A percentile compares a stretch with the other conserved stretches of the same genome.
phyloP scores from a whole-genome alignment of 805 yeast species.

The Candida mattraensis region DNA sequence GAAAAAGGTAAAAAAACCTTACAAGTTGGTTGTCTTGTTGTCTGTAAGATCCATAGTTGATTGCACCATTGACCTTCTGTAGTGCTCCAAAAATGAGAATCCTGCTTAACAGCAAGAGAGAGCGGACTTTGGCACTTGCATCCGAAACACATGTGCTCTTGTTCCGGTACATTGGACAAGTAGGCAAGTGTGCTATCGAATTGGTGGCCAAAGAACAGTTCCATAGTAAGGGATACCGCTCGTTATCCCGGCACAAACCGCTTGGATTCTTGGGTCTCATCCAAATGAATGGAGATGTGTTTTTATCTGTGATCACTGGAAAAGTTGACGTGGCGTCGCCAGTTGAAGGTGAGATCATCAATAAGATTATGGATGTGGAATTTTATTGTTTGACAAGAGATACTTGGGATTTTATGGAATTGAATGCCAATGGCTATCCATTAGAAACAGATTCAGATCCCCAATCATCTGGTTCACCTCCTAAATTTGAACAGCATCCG shows the following conservation, averaged over 20 bases:
- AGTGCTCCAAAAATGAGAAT: constrained; percentile 34
- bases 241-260: constrained; percentile 44
- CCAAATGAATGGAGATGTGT: constrained; percentile 63
- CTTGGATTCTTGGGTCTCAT: constrained; percentile 82
- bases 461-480: constrained; percentile 28
- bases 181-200: constrained; percentile 48
- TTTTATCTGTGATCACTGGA: constrained; percentile 77
- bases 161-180: constrained; percentile 40
- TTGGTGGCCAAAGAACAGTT: constrained; percentile 41
- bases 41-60: no score
- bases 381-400: constrained; percentile 71
- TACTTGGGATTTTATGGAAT: constrained; percentile 77
- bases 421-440: constrained; percentile 71
- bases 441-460: constrained; percentile 39
- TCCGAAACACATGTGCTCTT: constrained; percentile 46
- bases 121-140: constrained; percentile 42
- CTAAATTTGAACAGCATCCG: constrained; percentile 62
- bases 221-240: constrained; percentile 39
- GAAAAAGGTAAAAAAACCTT: constrained; percentile 3
- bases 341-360: constrained; percentile 72
- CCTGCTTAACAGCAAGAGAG: constrained; percentile 33
- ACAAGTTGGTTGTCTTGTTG: constrained; percentile 3
- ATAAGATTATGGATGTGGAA: constrained; percentile 81
- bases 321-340: constrained; percentile 81
- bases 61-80: no score